Base-by-base conservation (phyloP, 805 yeast species). In the Candida maris region DNA sequence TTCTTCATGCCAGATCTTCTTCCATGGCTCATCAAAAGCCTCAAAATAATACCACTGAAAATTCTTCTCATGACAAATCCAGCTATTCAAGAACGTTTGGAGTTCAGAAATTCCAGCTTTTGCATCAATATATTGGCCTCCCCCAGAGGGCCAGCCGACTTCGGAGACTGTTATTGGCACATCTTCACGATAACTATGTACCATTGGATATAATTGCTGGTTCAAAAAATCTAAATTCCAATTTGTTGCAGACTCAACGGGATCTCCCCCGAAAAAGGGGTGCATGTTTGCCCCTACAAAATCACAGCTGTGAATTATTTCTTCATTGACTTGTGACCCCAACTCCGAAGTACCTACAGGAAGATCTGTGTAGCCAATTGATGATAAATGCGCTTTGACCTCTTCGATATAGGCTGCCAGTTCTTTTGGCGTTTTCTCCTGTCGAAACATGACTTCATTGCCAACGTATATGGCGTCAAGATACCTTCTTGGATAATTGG, bases 11-110 rank as follows among this genome's bases (percentile, higher is more conserved):
- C 71, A 78, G 1, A 75, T 54, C 30, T 59, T 53, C 45, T 79
- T 81, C 85, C 85, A 79, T 0, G 85, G 84, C 49, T 79, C 85
- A 59, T 81, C 85, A 58, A 77, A 80, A 0, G 84, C 86, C 49
- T 80, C 85, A 49, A 77, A 79, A 59, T 68, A 79, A 42, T 65
- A 79, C 76, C 81, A 79, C 1, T 68, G 71, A 15, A 66, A 57
- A 6, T 57, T 52, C 13, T 51, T 35, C 2, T 59, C 46, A 12
- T 62, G 57, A 49, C 85, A 78, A 1, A 75, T 51, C 76, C 79
- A 81, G 4, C 60, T 59, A 32, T 68, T 56, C 38, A 80, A 42
- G 40, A 81, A 79, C 5, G 39, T 42, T 38, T 76, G 77, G 48
- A 70, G 55, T 31, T 71, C 67, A 5, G 46, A 36, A 3, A 51